Percentiles rank a stretch among this genome's conserved stretches.
Conservation (phyloP, 1,284 basidiomycete genomes). For the Cryptococcus amylolentus region DNA sequence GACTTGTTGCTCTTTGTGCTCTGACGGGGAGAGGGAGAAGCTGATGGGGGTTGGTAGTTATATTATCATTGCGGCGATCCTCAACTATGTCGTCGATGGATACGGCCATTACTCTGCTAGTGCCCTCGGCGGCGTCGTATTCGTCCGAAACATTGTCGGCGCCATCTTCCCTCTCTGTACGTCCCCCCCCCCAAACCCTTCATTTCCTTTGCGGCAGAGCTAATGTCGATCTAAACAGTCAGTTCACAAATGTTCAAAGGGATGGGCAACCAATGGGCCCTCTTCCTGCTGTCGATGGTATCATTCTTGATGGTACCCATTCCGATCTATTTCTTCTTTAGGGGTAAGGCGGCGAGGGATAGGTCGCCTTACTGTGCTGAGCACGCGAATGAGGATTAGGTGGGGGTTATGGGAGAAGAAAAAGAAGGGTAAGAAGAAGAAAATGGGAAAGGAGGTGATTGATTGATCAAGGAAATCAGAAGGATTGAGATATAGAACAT, state of each 20-base stretch:
- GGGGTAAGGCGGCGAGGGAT: constrained; percentile 18
- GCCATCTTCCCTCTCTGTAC: constrained; percentile 30
- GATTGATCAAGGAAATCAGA: no score
- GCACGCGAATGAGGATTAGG: constrained; percentile 19
- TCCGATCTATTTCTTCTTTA: constrained; percentile 22
- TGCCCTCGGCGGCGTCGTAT: constrained; percentile 25
- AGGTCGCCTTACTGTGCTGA: constrained; percentile 25
- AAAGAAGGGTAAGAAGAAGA: background rate
- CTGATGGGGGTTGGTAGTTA: constrained; percentile 13
- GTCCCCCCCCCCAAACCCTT: background rate
- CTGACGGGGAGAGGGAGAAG: background rate
- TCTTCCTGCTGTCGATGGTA: constrained; percentile 24
- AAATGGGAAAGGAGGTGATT: no score
- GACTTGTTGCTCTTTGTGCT: no score
- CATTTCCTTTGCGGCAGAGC: no score
- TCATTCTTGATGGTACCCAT: constrained; percentile 24
- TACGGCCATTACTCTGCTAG: constrained; percentile 33
- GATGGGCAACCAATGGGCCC: constrained; percentile 31
- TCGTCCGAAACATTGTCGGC: constrained; percentile 31
- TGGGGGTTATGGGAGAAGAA: background rate
- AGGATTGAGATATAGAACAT: no score
- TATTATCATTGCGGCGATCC: constrained; percentile 29
- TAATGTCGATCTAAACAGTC: constrained; percentile 11
- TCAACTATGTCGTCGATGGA: constrained; percentile 33
- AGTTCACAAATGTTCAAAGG: constrained; percentile 29